Evolutionary conservation across 2,329 filamentous ascomycete species (phyloP), one percentile per base, ranked within the genome.

Genomic region (Hymenoscyphus albidus): DNA sequence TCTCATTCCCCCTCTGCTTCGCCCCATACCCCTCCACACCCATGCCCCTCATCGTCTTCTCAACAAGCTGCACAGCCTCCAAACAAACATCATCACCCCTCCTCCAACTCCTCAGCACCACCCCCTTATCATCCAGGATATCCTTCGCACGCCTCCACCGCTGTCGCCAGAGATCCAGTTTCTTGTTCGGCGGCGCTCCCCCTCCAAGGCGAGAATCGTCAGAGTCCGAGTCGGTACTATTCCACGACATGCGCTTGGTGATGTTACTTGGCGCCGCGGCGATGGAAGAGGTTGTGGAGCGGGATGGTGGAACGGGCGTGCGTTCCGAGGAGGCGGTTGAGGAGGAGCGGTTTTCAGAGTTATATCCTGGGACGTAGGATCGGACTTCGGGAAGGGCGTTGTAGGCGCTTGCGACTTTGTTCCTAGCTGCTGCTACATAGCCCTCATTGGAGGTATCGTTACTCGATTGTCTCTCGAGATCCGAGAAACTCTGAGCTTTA

Each of bases 51-150:
- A 86, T 71, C 38, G 82, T 82, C 66, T 82, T 79, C 74, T 82
- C 82, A 3, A 92, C 85, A 64, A 93, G 82, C 14, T 81, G 84
- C 62, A 87, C 80, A 2, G 89, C 87, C 75, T 91, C 88, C 0
- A 80, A 80, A 63, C 85, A 80, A 7, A 91, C 88, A 78, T 95
- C 91, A 35, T 82, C 80, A 0, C 91, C 91, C 12, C 83, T 83
- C 54, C 89, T 82, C 91, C 91, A 95, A 22, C 84, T 91, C 68
- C 90, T 85, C 42, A 95, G 74, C 68, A 83, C 78, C 0, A 95
- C 88, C 3, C 88, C 88, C 48, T 87, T 79, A 5, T 80, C 78
- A n/a, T 85, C 84, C 10, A 94, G 80, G 48, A 79, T 76, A 38
- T 86, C 79, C 68, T 89, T 86, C 3, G 91, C 90, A 56, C 85